These are phyloP conservation scores for Suillus hirtellus DNA, from an alignment of 768 basidiomycete species.

Conservation along the genomic window DNA sequence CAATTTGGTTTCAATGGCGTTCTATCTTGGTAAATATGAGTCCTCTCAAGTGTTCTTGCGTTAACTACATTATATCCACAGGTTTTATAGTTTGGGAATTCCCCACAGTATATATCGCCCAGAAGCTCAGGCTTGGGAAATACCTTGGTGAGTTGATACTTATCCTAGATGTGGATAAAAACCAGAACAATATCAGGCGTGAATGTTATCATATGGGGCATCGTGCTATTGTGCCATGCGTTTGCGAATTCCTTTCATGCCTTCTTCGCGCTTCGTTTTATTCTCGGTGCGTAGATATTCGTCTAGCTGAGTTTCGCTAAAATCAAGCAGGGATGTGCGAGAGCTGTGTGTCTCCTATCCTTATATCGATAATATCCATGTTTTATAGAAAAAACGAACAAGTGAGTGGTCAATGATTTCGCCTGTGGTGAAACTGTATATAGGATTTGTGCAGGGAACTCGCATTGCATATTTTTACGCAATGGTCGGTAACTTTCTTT, in stretches of 20 bases:
- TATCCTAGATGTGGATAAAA: background rate
- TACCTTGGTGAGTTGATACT: conserved; percentile 32
- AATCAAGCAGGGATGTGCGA: conserved; percentile 37
- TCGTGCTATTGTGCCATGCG: conserved; percentile 37
- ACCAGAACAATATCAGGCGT: conserved; percentile 20
- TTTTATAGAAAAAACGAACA: conserved; percentile 44
- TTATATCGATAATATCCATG: conserved; percentile 40
- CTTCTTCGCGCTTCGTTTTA: conserved; percentile 41
- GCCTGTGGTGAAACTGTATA: background rate
- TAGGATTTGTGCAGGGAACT: conserved; percentile 22
- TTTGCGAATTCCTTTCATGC: conserved; percentile 32
- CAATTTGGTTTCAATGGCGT: conserved; percentile 60
- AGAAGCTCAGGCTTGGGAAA: conserved; percentile 38
- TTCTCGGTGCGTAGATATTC: conserved; percentile 30
- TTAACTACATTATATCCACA: conserved; percentile 9
- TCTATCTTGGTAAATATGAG: conserved; percentile 49
- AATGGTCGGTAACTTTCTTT: conserved; percentile 25
- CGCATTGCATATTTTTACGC: conserved; percentile 40
- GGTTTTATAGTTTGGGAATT: conserved; percentile 40
- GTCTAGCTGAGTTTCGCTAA: background rate
- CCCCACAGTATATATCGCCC: conserved; percentile 41
- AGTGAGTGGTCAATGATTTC: conserved; percentile 15
- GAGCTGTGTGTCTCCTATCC: conserved; percentile 39
- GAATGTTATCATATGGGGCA: conserved; percentile 43
- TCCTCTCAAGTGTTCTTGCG: background rate